Evolutionary conservation across 108 stramenopile genomes (phyloP), one percentile per base, ranked within the genome.

Genomic region (Pseudonitzschia delicatissima): DNA sequence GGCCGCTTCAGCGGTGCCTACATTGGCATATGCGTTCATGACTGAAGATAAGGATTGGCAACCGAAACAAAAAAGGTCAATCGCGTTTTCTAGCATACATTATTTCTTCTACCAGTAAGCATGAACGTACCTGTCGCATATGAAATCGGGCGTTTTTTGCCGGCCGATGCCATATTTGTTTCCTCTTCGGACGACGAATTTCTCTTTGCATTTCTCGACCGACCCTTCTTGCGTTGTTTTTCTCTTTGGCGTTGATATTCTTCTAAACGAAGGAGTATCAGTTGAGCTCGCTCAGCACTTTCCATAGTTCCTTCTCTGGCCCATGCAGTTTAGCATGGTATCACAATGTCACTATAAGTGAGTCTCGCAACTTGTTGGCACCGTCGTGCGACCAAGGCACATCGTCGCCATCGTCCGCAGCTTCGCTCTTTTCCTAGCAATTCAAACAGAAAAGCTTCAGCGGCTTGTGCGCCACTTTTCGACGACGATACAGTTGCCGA

Each of bases 261-360:
- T 65, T 83, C 82, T 80, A 87, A 77, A 13, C 82, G 70, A 39
- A 76, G 45, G 51, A 87, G 45, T 12, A 87, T 85, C 32, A 71
- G 18, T 17, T 73, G 72, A 3, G 87, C 87, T 31, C 80, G 76
- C 50, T 84, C 77, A 6, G 87, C 87, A 51, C 71, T 72, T 62
- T 80, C 77, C 50, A 50, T 20, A 21, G 70, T 82, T 5, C 83
- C 79, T 40, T 68, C 61, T 47, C 59, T 33, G 9, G 79, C 79
- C 79, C 79, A 80, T 2, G 75, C 79, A n/a, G 34, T 72, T 70
- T 23, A 80, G 59, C 18, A 80, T 67, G 13, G 79, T 72, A 27
- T 76, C 74, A 36, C 69, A 74, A 13, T n/a, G 75, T 80, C 0
- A 80, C 36, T 5, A 48, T 21, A 3, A 48, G 47, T 2, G 47